phyloP scores from a whole-genome alignment of 1,284 basidiomycete genomes.

The Wolfiporia cocos region DNA sequence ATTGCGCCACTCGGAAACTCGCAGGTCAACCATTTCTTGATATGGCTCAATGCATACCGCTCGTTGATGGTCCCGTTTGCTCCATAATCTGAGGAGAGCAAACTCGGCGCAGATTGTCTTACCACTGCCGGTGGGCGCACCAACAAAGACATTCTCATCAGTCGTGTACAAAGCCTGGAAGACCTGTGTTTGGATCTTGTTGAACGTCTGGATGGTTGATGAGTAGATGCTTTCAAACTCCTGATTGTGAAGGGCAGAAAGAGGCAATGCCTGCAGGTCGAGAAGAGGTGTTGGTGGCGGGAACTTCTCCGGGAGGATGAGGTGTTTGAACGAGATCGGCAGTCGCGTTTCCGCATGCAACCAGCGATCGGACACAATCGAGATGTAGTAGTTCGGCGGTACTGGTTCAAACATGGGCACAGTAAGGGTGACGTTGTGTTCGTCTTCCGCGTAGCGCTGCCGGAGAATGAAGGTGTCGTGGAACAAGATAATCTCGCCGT shows the following conservation, averaged over 20 bases:
- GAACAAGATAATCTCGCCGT: conserved; percentile 93
- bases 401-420: conserved; percentile 96
- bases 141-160: conserved; percentile 94
- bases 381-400: conserved; percentile 97
- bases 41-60: conserved; percentile 97
- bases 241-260: conserved; percentile 88
- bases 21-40: conserved; percentile 92
- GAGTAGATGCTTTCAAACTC: conserved; percentile 87
- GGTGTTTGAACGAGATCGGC: conserved; percentile 96
- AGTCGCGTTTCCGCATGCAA: conserved; percentile 91
- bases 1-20: conserved; percentile 83
- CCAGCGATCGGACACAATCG: conserved; percentile 94
- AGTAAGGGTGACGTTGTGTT: conserved; percentile 92
- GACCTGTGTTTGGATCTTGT: conserved; percentile 99
- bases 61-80: conserved; percentile 74
- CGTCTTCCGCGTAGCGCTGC: conserved; percentile 87
- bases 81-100: conserved; percentile 89
- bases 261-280: conserved; percentile 87
- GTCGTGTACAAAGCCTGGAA: conserved; percentile 97
- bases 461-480: conserved; percentile 91
- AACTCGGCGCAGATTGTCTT: conserved; percentile 99
- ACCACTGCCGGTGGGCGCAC: conserved; percentile 93
- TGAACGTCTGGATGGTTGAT: conserved; percentile 77
- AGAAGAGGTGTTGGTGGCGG: conserved; percentile 89
- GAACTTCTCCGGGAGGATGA: conserved; percentile 97